Base-by-base conservation (phyloP, 441 rosid genomes). In the Pelargonium citronellum region DNA sequence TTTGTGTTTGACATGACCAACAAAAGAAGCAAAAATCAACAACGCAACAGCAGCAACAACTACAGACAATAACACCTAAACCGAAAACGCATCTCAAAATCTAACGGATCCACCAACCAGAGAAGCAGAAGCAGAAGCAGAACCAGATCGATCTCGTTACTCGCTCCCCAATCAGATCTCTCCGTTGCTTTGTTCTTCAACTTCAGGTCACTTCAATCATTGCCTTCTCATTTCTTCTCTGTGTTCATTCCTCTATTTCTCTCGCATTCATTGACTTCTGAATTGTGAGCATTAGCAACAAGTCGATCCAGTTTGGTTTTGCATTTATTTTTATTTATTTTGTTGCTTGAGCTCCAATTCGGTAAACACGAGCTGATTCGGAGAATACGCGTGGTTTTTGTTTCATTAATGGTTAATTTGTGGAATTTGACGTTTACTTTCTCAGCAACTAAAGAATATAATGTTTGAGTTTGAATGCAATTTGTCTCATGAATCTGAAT, bases 51-150 rank as follows among this genome's bases (percentile, higher is more conserved):
- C 24, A 16, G 62, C 62, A n/a, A 22, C 62, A 10, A 12, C n/a
- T 10, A 11, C 13, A 55, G 62, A 55, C 62, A 55, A 55, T 16
- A 55, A 15, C 62, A 55, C 62, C 62, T 55, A 55, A 55, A 55
- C 62, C 7, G 62, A 55, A 55, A 55, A 55, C 62, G 62, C 62
- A 55, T 55, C 62, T 55, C 22, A 24, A 55, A 55, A 55, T 55
- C 62, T 17, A 55, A 55, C 49, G 49, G 9, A 24, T 0, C 49
- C 49, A 44, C 49, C 49, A 44, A 7, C 49, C n/a, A n/a, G n/a
- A n/a, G n/a, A n/a, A n/a, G n/a, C 49, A 44, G 12, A 44, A 44
- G 12, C 49, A 44, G 27, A 2, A 24, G 27, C 27, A 24, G 27
- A 24, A 24, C 1, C 27, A 24, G 27, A 24, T 24, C 27, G 27